Conservation (phyloP, 2,329 filamentous ascomycete species). For the Talaromyces marneffei region DNA sequence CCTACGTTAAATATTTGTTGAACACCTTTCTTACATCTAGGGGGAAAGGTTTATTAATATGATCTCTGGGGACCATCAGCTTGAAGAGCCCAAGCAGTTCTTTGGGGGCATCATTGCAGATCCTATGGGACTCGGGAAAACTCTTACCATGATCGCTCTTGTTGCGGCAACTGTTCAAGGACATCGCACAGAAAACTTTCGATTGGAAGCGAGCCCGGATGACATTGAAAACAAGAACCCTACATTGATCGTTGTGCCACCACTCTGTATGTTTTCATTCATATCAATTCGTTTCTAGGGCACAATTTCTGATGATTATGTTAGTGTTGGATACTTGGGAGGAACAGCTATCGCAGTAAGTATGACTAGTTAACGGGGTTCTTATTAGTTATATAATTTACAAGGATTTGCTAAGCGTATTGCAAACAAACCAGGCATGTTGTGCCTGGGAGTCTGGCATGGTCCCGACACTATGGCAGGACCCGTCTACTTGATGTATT, state of each 20-base stretch:
- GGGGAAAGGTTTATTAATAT: neutral
- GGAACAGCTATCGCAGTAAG: neutral
- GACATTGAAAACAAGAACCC: neutral
- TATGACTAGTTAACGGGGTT: neutral
- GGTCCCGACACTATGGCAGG: neutral
- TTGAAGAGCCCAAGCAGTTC: neutral
- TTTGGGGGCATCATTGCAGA: neutral
- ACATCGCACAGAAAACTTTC: neutral
- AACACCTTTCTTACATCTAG: neutral
- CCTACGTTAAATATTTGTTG: neutral
- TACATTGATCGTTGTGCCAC: neutral
- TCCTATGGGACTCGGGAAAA: neutral
- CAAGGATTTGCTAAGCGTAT: neutral
- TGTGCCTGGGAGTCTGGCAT: neutral
- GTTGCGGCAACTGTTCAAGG: neutral
- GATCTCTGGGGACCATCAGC: neutral
- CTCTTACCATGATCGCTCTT: neutral
- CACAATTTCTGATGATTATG: neutral
- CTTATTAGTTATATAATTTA: neutral
- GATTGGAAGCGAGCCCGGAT: neutral
- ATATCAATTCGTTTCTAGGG: neutral
- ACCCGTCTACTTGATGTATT: neutral
- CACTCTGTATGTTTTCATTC: neutral
- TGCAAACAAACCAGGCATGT: neutral
- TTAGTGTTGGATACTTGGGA: neutral